Evolutionary conservation across 805 yeast genomes (phyloP), one percentile per base, ranked within the genome.

Genomic region (Yarrowia sp.): DNA sequence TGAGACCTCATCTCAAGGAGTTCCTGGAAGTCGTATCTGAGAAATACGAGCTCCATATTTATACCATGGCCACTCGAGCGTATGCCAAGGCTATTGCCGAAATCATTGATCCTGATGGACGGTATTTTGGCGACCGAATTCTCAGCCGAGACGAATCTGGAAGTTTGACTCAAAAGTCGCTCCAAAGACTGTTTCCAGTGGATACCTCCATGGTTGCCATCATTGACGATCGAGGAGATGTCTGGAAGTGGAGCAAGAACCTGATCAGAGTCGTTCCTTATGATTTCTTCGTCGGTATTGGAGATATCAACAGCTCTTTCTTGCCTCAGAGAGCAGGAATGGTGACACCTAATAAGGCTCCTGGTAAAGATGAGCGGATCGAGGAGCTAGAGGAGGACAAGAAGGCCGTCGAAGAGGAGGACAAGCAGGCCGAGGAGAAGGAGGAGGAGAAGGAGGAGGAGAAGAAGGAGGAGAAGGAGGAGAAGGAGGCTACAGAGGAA

Each of bases 191-290:
- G 67, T 95, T 95, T 73, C 99, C 99, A 0, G 96, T 94, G 2
- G 97, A 94, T 72, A 96, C 96, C 30, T 89, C 96, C 17, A 90
- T 95, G 97, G 99, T 95, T 39, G 95, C 91, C 2, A 88, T 95
- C 55, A 95, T 95, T 69, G 99, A 95, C 77, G 99, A 95, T 77
- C 85, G 99, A 76, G 99, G 98, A 2, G 99, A 95, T 77, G 99
- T 95, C 20, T 95, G 99, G 99, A 91, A 90, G 74, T 95, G 99
- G 99, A 90, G 92, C 72, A 87, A 89, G 13, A 93, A 95, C 75
- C 80, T 95, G 72, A 86, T 95, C 69, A 91, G 94, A 77, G 98
- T 94, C 6, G 89, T 92, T 1, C 99, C 99, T 0, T 95, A 92
- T 76, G 97, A 91, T 76, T 95, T 95, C 73, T 95, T 95, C 74